Base-by-base conservation (phyloP, 345 rosid genomes). In the Pistacia vera region DNA sequence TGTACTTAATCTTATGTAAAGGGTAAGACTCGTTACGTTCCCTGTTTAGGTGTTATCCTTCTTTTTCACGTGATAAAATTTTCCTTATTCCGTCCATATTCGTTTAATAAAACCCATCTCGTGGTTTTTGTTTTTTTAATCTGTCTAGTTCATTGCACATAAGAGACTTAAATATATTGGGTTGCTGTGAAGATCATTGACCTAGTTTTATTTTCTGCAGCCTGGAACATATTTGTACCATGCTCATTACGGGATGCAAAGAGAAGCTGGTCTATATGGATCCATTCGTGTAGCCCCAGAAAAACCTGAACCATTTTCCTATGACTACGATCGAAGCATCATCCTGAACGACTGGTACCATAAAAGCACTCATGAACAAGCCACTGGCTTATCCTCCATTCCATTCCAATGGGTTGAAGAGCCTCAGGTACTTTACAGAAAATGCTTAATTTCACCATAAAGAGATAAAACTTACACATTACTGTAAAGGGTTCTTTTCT, bases 221-320 rank as follows among this genome's bases (percentile, higher is more conserved):
- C 83, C 97, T 6, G 90, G 90, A 36, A 89, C 96, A 14, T 94
- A 90, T 63, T 58, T 92, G 83, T 91, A 86, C 70, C 98, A 92
- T 62, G 92, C 94, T 1, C 94, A 90, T 77, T 92, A 94, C 28
- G 90, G 93, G 28, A 89, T 94, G 94, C 98, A 94, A 74, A 88
- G 89, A 81, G 91, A 84, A 76, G 78, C 91, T 17, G 94, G 97
- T 55, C 56, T 90, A n/a, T 79, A 85, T 12, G 98, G 98, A n/a
- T 83, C 89, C 28, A 92, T 94, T 62, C 79, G 68, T 0, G 98
- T 94, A 46, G 70, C 86, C 1, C 81, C 81, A 30, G 84, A 89
- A 28, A 33, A 86, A 51, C 71, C 87, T 0, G 96, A 92, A 66
- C 98, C 98, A 3, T 92, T 89, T 38, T 20, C 60, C 0, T 92